Percentiles rank a stretch among this genome's conserved stretches.
These are phyloP conservation scores for Albifimbria verrucaria DNA, from an alignment of 2,329 filamentous ascomycete genomes.

Conservation along the genomic window DNA sequence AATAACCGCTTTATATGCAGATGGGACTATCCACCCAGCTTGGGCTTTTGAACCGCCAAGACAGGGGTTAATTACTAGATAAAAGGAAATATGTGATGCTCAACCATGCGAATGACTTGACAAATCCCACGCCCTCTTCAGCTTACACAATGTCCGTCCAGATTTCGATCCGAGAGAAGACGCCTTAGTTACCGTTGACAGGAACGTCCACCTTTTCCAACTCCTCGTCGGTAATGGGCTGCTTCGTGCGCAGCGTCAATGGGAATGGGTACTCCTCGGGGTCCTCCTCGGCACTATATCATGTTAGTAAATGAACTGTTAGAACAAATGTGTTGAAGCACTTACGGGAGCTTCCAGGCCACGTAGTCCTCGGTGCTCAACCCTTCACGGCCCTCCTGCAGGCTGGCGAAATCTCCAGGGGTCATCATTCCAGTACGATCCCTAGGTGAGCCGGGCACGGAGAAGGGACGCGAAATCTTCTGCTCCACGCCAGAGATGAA, in stretches of 20 bases:
- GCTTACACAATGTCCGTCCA: neutral
- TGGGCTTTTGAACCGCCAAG: too few relatives aligned
- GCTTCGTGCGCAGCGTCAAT: conserved; percentile 54
- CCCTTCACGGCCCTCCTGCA: conserved; percentile 92
- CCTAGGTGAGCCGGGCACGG: conserved; percentile 86
- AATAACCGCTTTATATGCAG: too few relatives aligned
- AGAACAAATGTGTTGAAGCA: conserved; percentile 27
- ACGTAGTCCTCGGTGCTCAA: conserved; percentile 96
- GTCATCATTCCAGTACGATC: conserved; percentile 98
- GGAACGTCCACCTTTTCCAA: conserved; percentile 22
- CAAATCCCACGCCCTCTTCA: neutral
- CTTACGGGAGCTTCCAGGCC: conserved; percentile 96
- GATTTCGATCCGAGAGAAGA: neutral
- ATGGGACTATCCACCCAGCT: too few relatives aligned
- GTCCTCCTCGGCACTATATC: conserved; percentile 81
- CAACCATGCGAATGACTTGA: neutral
- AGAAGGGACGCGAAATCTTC: conserved; percentile 93
- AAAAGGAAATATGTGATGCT: neutral
- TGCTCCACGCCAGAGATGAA: conserved; percentile 90
- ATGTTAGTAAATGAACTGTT: conserved; percentile 15
- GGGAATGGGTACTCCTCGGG: conserved; percentile 67
- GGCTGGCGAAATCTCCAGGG: conserved; percentile 91
- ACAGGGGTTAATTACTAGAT: too few relatives aligned
- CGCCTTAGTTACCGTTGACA: conserved; percentile 12
- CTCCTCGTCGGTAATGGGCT: conserved; percentile 33